A percentile compares a stretch with the other conserved stretches of the same genome.
Conservation (phyloP, 1,284 basidiomycete genomes). For the Sphagnurus paluster region DNA sequence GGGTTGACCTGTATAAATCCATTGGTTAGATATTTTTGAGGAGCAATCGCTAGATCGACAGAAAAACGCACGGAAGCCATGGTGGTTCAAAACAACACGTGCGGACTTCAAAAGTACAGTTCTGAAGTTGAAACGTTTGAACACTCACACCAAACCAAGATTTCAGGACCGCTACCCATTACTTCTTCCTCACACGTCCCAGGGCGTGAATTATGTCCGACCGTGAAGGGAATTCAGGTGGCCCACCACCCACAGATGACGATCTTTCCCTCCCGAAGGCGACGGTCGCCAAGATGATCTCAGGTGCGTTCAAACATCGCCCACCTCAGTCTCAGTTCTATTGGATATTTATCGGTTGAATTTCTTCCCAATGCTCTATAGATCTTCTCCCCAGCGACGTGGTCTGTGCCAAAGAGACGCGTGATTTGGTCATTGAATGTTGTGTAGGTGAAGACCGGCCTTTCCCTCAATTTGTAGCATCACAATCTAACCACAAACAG, state of each 20-base stretch:
- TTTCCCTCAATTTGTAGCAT: slow-evolving; percentile 11
- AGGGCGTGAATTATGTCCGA: slow-evolving; percentile 68
- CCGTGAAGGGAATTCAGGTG: slow-evolving; percentile 71
- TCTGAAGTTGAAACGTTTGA: slow-evolving; percentile 7
- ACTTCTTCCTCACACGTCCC: background rate
- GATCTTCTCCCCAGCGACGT: slow-evolving; percentile 90
- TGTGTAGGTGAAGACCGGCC: slow-evolving; percentile 86
- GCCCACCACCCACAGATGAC: slow-evolving; percentile 72
- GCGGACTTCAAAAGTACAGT: slow-evolving; percentile 54
- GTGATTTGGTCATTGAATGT: slow-evolving; percentile 96
- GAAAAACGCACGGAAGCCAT: slow-evolving; percentile 53
- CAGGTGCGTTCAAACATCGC: slow-evolving; percentile 54
- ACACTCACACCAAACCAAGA: background rate
- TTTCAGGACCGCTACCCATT: background rate
- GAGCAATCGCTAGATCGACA: slow-evolving; percentile 12
- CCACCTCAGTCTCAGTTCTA: background rate
- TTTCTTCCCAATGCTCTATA: slow-evolving; percentile 31
- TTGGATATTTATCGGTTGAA: background rate
- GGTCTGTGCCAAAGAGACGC: slow-evolving; percentile 93
- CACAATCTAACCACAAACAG: slow-evolving; percentile 42
- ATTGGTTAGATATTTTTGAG: slow-evolving; percentile 13
- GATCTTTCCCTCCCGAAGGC: slow-evolving; percentile 96
- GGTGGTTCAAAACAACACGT: slow-evolving; percentile 49
- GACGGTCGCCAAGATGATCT: slow-evolving; percentile 96
- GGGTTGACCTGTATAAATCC: slow-evolving; percentile 69